These are phyloP conservation scores for Cladorrhinum sp. DNA, from an alignment of 2,329 filamentous ascomycete genomes.

Conservation along the genomic window DNA sequence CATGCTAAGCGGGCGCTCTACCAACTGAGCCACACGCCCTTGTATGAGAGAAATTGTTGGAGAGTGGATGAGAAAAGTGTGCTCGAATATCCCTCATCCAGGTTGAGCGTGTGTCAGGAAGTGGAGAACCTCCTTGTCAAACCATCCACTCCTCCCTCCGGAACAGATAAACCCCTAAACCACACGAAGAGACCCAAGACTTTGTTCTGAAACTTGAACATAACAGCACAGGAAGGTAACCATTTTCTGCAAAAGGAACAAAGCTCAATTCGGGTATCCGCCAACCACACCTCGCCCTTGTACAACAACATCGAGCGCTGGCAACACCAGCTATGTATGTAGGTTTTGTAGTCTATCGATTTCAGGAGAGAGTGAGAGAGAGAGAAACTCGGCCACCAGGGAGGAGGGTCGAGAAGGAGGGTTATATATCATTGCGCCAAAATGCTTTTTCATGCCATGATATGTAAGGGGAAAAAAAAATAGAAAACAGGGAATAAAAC, in stretches of 20 bases:
- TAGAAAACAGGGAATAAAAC: not conserved
- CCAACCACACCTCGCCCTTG: too few relatives aligned
- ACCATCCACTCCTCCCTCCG: not conserved
- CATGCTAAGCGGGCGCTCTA: constrained; percentile 9
- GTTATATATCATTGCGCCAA: not conserved
- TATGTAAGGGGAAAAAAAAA: not conserved
- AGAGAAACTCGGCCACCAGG: too few relatives aligned
- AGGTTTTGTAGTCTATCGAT: not conserved
- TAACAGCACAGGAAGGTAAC: not conserved
- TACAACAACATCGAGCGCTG: not conserved
- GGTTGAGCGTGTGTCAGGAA: not conserved
- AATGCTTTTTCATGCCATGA: not conserved
- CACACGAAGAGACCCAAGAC: not conserved
- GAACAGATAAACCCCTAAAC: not conserved
- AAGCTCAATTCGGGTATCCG: not conserved
- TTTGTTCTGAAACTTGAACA: not conserved
- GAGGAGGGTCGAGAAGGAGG: not conserved
- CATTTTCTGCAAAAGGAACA: not conserved
- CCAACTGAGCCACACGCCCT: constrained; percentile 11
- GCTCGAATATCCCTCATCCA: not conserved
- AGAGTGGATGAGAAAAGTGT: not conserved
- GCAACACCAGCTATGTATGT: not conserved
- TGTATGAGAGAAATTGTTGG: not conserved
- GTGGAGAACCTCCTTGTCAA: not conserved
- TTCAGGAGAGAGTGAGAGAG: not conserved